Base-by-base conservation (phyloP, 768 basidiomycete genomes). In the Lentinus tigrinus region DNA sequence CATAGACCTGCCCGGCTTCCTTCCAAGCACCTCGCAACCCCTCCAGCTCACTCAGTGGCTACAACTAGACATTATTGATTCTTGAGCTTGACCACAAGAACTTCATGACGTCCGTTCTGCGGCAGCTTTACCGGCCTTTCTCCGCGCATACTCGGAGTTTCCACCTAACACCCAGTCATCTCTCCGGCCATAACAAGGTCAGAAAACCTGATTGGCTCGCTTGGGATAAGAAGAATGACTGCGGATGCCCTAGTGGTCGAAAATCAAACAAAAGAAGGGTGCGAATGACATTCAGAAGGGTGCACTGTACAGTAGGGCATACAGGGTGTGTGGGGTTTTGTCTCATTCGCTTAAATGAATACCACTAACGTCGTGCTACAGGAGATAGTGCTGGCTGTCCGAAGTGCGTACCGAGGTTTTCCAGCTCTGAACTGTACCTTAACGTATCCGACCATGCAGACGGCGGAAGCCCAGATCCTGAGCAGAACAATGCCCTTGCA, bases 231-330 rank as follows among this genome's bases (percentile, higher is more conserved):
- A 34, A 14, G 17, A n/a, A 28, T 36, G 47, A 17, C 37, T 10
- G 31, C 28, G 13, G 10, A 17, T 5, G 23, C 43, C 16, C 11
- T 40, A 89, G 87, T 89, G 87, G 87, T 87, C 87, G 0, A 89
- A 89, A 78, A 89, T 89, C 66, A 87, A 88, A 67, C 80, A 85
- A 54, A 81, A 77, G 66, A 89, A 89, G 65, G 87, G 85, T 17
- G 72, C 76, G n/a, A 82, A 78, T 61, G 88, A 89, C 67, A 74
- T 77, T 8, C 80, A 82, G 63, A 87, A 81, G 67, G 81, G 85
- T 52, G 73, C 75, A 42, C 46, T 85, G n/a, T 87, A 83, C 47
- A 75, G 81, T 34, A 84, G 75, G 67, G 79, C 81, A 16, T 77
- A 75, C 56, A 76, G 78, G 57, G 88, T 89, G 69, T 38, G 85